phyloP scores from a whole-genome alignment of 225 moss, liverwort and hornwort genomes.

The Climacium dendroides region DNA sequence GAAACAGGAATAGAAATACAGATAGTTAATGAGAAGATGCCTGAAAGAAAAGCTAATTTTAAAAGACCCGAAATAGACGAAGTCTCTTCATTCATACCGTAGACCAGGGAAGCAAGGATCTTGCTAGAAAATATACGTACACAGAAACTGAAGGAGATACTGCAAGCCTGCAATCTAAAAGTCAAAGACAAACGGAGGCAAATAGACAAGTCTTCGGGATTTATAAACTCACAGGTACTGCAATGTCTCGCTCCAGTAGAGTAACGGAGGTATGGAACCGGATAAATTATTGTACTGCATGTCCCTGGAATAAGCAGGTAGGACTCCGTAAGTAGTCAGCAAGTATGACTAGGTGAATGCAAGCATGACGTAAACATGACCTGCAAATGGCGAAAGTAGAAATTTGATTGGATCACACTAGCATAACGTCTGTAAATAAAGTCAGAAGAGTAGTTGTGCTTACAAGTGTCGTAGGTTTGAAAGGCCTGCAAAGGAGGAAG shows the following conservation, averaged over 20 bases:
- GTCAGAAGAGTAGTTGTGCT: not conserved
- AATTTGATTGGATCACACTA: not conserved
- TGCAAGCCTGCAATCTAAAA: too few relatives aligned
- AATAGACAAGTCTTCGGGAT: not conserved
- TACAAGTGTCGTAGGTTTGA: constrained; percentile 33
- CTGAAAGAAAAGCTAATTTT: not conserved
- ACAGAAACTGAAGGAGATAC: not conserved
- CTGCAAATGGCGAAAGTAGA: not conserved
- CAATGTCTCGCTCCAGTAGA: constrained; percentile 45
- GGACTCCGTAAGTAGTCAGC: not conserved
- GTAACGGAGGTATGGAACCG: constrained; percentile 41
- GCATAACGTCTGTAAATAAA: not conserved
- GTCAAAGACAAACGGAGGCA: not conserved
- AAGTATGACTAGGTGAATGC: not conserved
- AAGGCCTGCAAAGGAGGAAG: constrained; percentile 39
- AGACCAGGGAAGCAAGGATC: not conserved
- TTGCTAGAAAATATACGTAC: too few relatives aligned
- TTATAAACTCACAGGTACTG: constrained; percentile 40
- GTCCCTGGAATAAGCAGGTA: constrained; percentile 13
- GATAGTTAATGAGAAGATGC: not conserved
- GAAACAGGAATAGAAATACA: not conserved
- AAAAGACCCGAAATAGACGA: not conserved
- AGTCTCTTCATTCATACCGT: not conserved
- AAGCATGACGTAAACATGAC: not conserved
- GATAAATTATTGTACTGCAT: constrained; percentile 39